Conservation (phyloP, 352 stramenopile species). For the Pythium rhizo-oryzae region DNA sequence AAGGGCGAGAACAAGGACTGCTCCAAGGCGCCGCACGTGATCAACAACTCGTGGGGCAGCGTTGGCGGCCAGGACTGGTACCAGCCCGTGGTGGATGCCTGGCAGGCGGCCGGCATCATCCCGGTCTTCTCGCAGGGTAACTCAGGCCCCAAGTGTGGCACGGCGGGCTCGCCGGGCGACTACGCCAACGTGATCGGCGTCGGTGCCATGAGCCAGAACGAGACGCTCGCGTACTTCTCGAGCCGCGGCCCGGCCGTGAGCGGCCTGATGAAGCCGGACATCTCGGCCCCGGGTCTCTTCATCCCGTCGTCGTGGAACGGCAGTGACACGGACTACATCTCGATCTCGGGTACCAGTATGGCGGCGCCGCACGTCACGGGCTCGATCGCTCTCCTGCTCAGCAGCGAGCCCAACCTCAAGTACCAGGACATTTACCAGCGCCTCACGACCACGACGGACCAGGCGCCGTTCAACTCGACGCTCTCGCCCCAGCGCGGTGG, state of each 20-base stretch:
- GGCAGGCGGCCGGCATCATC: slow-evolving; percentile 35
- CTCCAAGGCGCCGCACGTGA: slow-evolving; percentile 39
- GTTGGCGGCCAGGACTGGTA: slow-evolving; percentile 5
- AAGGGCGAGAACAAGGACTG: slow-evolving; percentile 36
- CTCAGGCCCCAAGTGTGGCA: slow-evolving; percentile 30
- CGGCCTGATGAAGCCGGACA: slow-evolving; percentile 33
- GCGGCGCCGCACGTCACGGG: slow-evolving; percentile 37
- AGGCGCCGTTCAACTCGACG: slow-evolving; percentile 15
- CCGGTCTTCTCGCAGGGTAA: slow-evolving; percentile 41
- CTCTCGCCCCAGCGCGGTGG: neutral
- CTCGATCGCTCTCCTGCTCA: slow-evolving; percentile 31
- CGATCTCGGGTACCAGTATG: slow-evolving; percentile 33
- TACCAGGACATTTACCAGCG: slow-evolving; percentile 23
- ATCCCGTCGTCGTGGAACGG: slow-evolving; percentile 23
- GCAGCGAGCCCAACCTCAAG: slow-evolving; percentile 25
- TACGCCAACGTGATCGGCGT: slow-evolving; percentile 38
- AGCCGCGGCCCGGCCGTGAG: slow-evolving; percentile 28
- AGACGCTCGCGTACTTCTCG: slow-evolving; percentile 30
- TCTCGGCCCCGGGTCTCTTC: slow-evolving; percentile 34
- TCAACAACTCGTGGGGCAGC: slow-evolving; percentile 43
- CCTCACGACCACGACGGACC: slow-evolving; percentile 25
- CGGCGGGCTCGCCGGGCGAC: slow-evolving; percentile 29
- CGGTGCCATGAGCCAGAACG: slow-evolving; percentile 28
- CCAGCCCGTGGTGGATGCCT: slow-evolving; percentile 26
- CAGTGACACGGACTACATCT: slow-evolving; percentile 21